These are phyloP conservation scores for Suhomyces vadensis DNA, from an alignment of 805 yeast genomes.

Conservation along the genomic window DNA sequence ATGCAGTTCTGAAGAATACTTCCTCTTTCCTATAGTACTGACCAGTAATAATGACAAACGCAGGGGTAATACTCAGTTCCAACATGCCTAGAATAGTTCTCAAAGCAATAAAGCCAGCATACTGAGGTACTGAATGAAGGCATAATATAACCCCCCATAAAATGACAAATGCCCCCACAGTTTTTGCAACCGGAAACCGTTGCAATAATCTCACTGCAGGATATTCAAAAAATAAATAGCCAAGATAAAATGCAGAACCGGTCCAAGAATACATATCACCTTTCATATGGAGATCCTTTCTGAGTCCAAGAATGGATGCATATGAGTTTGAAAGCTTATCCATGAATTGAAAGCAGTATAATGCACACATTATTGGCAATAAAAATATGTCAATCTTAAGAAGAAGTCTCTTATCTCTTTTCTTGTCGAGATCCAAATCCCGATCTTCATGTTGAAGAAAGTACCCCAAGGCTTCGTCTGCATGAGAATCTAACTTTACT, in stretches of 20 bases:
- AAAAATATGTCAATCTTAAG: slow-evolving; percentile 54
- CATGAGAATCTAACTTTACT: background rate
- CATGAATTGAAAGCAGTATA: slow-evolving; percentile 57
- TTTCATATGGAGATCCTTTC: slow-evolving; percentile 45
- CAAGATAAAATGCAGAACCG: slow-evolving; percentile 48
- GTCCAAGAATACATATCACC: slow-evolving; percentile 47
- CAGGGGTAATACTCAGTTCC: slow-evolving; percentile 43
- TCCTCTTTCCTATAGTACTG: slow-evolving; percentile 38
- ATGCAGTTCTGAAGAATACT: slow-evolving; percentile 34
- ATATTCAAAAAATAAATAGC: slow-evolving; percentile 59
- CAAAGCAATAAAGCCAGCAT: slow-evolving; percentile 40
- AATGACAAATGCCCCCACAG: slow-evolving; percentile 49
- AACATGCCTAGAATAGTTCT: slow-evolving; percentile 41
- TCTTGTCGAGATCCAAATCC: slow-evolving; percentile 16
- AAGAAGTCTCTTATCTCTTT: slow-evolving; percentile 35
- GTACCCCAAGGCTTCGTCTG: slow-evolving; percentile 1
- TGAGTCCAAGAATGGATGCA: slow-evolving; percentile 55
- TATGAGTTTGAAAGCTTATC: slow-evolving; percentile 56
- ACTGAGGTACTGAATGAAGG: slow-evolving; percentile 52
- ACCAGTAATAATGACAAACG: slow-evolving; percentile 36
- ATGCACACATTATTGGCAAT: slow-evolving; percentile 50
- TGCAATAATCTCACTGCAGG: slow-evolving; percentile 52
- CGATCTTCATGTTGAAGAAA: background rate
- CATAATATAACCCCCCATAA: slow-evolving; percentile 63
- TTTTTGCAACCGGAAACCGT: slow-evolving; percentile 55